Evolutionary conservation across 129 eudicot genomes (phyloP), one percentile per base, ranked within the genome.

Genomic region (Kitagawia praeruptora): DNA sequence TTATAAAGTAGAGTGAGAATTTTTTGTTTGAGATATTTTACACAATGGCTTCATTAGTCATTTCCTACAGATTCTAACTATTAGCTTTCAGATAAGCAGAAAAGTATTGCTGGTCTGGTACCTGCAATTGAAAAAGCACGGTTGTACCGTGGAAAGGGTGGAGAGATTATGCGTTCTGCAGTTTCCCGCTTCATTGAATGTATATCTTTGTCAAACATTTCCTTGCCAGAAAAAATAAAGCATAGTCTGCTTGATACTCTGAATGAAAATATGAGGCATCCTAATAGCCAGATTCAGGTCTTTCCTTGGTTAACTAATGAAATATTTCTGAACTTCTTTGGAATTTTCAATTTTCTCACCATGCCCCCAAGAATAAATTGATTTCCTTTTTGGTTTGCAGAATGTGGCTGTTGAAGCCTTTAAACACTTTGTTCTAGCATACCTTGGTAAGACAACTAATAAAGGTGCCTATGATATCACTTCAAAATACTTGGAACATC

Each of bases 61-160:
- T 21, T 45, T 78, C 51, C 19, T 46, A 16, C 61, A 46, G 51
- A 40, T 41, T 81, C 54, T 37, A 41, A 78, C 79, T 39, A 64
- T 75, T 45, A 71, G 54, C 75, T 61, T 70, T 72, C 88, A 91
- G 98, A 94, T 78, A 89, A 86, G 88, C 99, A 95, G 85, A 95
- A 87, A 82, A 76, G 66, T 51, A 86, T 87, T 85, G 96, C 96
- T 83, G 88, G 89, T 75, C 76, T 92, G 74, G 96, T 95, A 83
- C 97, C 97, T 76, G 95, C 96, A 40, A 95, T 95, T 76, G 99
- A 95, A 85, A 95, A 95, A 86, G 97, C 99, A 70, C 86, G 99
- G 77, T 84, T 95, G 46, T 95, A 95, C 82, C 94, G 99, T 54
- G 99, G 99, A 76, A 95, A 95, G 78, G 97, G 99, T 75, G 99